Evolutionary conservation across 2,329 filamentous ascomycete species (phyloP).

Genomic region (Camillea tinctor): DNA sequence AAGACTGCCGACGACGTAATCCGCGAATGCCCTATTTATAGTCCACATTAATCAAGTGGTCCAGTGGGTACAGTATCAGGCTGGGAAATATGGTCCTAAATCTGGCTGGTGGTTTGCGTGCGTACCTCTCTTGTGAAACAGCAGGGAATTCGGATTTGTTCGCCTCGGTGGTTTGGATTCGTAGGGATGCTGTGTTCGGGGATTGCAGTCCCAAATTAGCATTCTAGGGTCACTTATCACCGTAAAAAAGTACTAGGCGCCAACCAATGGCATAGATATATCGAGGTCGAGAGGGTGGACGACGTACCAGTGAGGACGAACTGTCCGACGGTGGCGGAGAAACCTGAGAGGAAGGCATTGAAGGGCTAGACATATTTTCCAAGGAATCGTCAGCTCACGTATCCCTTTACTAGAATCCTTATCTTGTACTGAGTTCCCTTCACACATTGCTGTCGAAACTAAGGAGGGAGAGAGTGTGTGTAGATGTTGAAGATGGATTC

Average conservation of each 20-base stretch:
- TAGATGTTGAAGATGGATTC: too few species aligned
- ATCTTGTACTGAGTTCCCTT: neutral
- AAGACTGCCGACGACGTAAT: slow-evolving; percentile 91
- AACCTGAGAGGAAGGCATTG: slow-evolving; percentile 96
- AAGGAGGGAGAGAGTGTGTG: too few species aligned
- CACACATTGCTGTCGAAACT: neutral
- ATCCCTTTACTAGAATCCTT: neutral
- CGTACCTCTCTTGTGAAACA: slow-evolving; percentile 77
- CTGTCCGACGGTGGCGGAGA: slow-evolving; percentile 91
- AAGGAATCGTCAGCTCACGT: slow-evolving; percentile 22
- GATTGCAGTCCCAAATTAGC: slow-evolving; percentile 10
- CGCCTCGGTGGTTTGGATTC: slow-evolving; percentile 86
- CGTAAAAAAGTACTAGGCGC: neutral
- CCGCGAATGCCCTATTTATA: slow-evolving; percentile 77
- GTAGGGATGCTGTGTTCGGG: slow-evolving; percentile 58
- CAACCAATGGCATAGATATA: neutral
- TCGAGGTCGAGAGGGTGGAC: slow-evolving; percentile 16
- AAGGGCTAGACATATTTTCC: slow-evolving; percentile 68
- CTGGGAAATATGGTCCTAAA: neutral
- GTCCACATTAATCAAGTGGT: neutral
- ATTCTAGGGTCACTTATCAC: neutral
- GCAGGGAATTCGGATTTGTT: slow-evolving; percentile 76
- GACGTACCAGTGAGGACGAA: slow-evolving; percentile 89
- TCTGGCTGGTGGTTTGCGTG: neutral
- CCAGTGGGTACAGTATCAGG: neutral